phyloP scores from a whole-genome alignment of 192 early-diverging fungal genomes.

The Chytriomyces sp. region DNA sequence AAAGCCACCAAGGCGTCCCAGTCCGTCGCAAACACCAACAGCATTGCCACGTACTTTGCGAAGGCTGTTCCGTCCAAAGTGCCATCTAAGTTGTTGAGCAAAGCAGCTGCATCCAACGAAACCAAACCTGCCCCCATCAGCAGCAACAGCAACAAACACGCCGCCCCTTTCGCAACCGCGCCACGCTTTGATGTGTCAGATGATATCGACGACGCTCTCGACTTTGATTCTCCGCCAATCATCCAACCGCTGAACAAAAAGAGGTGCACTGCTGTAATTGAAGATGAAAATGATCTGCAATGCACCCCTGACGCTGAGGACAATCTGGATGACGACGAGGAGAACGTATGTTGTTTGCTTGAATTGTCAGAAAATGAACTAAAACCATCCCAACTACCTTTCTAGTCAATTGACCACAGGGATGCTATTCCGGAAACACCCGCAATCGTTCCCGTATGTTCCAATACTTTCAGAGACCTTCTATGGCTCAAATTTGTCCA shows the following conservation, averaged over 20 bases:
- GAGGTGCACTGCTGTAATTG: background rate
- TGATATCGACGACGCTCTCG: constrained; percentile 29
- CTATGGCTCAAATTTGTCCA: no score
- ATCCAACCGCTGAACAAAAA: background rate
- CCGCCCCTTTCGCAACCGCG: background rate
- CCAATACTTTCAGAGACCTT: no score
- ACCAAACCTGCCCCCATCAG: constrained; percentile 1
- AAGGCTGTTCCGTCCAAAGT: background rate
- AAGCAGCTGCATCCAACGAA: background rate
- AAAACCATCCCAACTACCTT: no score
- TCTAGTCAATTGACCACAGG: background rate
- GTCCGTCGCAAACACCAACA: background rate
- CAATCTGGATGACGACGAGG: no score
- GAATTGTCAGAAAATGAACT: no score
- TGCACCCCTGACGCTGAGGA: background rate
- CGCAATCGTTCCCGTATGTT: no score
- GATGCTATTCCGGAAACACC: constrained; percentile 6
- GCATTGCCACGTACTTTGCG: constrained; percentile 1
- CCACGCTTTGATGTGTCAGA: constrained; percentile 16
- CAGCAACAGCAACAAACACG: background rate
- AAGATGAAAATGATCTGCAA: background rate
- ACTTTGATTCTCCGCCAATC: no score
- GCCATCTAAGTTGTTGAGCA: background rate
- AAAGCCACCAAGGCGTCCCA: background rate
- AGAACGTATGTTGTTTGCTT: no score